These are phyloP conservation scores for Beauveria pseudobassiana DNA, from an alignment of 2,329 filamentous ascomycete species.

Conservation along the genomic window DNA sequence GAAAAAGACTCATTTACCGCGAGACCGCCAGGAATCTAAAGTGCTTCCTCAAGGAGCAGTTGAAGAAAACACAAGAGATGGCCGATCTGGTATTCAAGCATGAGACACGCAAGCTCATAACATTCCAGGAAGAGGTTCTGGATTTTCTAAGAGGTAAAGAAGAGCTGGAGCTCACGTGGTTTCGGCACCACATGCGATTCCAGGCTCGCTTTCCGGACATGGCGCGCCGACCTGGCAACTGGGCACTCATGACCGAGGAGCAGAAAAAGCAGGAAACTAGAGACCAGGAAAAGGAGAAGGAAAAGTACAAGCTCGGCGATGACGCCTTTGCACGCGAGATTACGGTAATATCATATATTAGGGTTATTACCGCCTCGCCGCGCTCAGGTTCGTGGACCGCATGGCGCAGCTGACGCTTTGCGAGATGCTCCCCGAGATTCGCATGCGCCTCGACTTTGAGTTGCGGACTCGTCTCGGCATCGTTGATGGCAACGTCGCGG, in stretches of 20 bases:
- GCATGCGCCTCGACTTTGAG: constrained; percentile 31
- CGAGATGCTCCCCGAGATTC: constrained; percentile 40
- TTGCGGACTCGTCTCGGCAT: constrained; percentile 39
- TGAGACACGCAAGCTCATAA: constrained; percentile 50
- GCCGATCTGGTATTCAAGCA: constrained; percentile 41
- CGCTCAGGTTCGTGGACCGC: constrained; percentile 55
- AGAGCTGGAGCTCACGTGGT: constrained; percentile 34
- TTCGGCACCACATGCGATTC: constrained; percentile 43
- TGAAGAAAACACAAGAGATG: constrained; percentile 26
- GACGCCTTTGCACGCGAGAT: constrained; percentile 57
- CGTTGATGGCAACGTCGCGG: constrained; percentile 20
- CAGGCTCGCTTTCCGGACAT: constrained; percentile 29
- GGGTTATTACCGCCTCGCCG: constrained; percentile 63
- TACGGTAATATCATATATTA: constrained; percentile 52
- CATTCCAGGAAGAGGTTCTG: constrained; percentile 45
- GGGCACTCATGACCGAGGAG: constrained; percentile 41
- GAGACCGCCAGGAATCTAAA: constrained; percentile 36
- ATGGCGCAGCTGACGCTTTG: constrained; percentile 40
- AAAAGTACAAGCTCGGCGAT: constrained; percentile 40
- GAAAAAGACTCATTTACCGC: constrained; percentile 43
- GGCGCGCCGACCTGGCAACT: constrained; percentile 25
- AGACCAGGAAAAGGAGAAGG: constrained; percentile 33
- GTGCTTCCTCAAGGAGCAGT: constrained; percentile 35
- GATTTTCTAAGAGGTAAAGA: constrained; percentile 38
- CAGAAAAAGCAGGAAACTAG: constrained; percentile 37